phyloP scores from a whole-genome alignment of 345 rosid species.

The Syzygium aqueum region DNA sequence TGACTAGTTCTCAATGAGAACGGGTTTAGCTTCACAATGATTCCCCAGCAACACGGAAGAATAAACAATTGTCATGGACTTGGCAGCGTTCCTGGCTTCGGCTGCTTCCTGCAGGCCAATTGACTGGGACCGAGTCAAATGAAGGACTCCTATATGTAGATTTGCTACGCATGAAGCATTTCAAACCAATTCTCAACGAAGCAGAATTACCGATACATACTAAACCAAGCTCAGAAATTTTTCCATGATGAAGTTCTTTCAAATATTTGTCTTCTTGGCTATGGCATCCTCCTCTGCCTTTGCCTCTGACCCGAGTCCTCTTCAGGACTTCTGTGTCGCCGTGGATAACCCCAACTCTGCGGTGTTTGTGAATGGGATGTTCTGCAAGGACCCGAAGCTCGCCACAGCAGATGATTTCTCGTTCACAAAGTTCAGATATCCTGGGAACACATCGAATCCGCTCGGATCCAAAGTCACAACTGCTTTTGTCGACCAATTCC shows the following conservation, averaged over 20 bases:
- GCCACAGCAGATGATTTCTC: neutral
- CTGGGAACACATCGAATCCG: neutral
- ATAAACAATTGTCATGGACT: neutral
- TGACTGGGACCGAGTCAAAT: neutral
- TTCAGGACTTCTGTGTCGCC: neutral
- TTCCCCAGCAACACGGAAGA: neutral
- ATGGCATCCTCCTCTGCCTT: neutral
- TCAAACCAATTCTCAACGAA: neutral
- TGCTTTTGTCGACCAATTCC: neutral
- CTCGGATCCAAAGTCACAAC: neutral
- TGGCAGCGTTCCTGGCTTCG: neutral
- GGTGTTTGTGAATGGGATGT: neutral
- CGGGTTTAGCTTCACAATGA: neutral
- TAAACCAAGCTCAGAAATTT: neutral
- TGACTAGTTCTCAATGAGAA: neutral
- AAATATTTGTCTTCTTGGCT: neutral
- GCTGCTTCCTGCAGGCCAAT: neutral
- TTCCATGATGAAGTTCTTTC: neutral
- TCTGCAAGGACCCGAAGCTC: neutral
- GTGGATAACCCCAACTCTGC: neutral
- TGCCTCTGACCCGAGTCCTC: neutral
- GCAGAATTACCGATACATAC: neutral
- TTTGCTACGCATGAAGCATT: neutral
- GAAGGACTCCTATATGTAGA: neutral
- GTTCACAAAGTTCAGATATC: neutral